Percentiles rank a stretch among this genome's conserved stretches.
These are phyloP conservation scores for Oemleria cerasiformis DNA, from an alignment of 306 rosid species.

Conservation along the genomic window DNA sequence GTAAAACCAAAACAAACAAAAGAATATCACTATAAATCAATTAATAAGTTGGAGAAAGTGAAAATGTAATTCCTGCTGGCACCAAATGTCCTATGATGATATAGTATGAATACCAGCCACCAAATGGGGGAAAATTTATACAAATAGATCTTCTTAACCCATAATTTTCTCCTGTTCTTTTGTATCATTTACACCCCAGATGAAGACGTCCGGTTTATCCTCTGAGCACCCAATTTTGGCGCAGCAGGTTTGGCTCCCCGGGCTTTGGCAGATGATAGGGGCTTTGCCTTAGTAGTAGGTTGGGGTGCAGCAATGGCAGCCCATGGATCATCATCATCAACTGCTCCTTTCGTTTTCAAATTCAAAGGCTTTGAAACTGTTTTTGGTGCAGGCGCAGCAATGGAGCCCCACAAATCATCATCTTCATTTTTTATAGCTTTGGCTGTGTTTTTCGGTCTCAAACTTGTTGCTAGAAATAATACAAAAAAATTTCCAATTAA, in stretches of 20 bases:
- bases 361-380: conserved; percentile 55
- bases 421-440: conserved; percentile 52
- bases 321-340: conserved; percentile 87
- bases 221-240: conserved; percentile 83
- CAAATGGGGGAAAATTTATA: conserved; percentile 24
- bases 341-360: conserved; percentile 39
- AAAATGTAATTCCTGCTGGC: conserved; percentile 23
- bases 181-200: conserved; percentile 52
- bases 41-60: conserved; percentile 7
- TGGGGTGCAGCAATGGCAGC: conserved; percentile 96
- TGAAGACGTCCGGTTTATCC: conserved; percentile 73
- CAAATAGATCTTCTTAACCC: conserved; percentile 3
- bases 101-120: conserved; percentile 17
- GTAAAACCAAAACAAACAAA: conserved; percentile 9
- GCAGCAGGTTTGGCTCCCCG: conserved; percentile 79
- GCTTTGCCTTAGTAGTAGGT: conserved; percentile 79
- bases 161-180: conserved; percentile 19
- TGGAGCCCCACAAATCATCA: conserved; percentile 88
- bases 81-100: neutral
- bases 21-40: conserved; percentile 35
- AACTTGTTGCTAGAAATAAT: conserved; percentile 43
- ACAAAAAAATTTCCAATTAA: conserved; percentile 15
- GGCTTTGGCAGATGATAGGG: conserved; percentile 63
- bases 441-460: conserved; percentile 50
- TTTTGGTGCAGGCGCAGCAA: conserved; percentile 89